These are phyloP conservation scores for Penicillium silybi DNA, from an alignment of 495 filamentous ascomycete genomes.

Conservation along the genomic window DNA sequence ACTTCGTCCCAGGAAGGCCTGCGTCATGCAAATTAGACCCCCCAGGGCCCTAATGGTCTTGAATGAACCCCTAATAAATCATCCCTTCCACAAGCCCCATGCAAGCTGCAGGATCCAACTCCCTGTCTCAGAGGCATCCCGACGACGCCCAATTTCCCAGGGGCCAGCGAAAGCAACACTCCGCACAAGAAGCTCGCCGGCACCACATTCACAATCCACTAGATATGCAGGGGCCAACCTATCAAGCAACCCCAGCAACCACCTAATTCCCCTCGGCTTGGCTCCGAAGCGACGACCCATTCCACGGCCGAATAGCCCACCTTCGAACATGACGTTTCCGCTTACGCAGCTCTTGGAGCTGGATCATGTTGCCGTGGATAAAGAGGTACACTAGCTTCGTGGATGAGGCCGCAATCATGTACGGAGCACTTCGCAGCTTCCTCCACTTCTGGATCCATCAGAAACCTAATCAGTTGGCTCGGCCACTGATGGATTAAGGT, in stretches of 20 bases:
- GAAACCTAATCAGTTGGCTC: not conserved
- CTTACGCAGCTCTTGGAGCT: slow-evolving; percentile 18
- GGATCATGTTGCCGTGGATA: not conserved
- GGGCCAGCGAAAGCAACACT: not conserved
- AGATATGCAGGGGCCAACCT: slow-evolving; percentile 23
- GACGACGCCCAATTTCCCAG: not conserved
- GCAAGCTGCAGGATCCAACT: not conserved
- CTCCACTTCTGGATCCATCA: not conserved
- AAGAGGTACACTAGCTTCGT: not conserved
- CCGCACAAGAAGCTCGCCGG: slow-evolving; percentile 8
- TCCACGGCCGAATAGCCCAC: not conserved
- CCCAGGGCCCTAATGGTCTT: too few relatives aligned
- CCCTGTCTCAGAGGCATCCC: not conserved
- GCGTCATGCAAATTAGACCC: too few relatives aligned
- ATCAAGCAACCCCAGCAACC: not conserved
- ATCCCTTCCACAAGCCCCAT: not conserved
- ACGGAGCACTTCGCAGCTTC: not conserved
- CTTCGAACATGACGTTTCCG: slow-evolving; percentile 21
- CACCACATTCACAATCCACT: slow-evolving; percentile 3
- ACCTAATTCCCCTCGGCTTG: slow-evolving; percentile 11
- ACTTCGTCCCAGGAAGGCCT: not conserved
- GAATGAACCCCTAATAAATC: not conserved
- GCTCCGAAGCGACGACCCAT: not conserved
- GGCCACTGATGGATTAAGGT: too few relatives aligned
- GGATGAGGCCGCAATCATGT: not conserved